Percentiles rank a stretch among this genome's conserved stretches.
Conservation (phyloP, 805 yeast species). For the Suhomyces prunicola region DNA sequence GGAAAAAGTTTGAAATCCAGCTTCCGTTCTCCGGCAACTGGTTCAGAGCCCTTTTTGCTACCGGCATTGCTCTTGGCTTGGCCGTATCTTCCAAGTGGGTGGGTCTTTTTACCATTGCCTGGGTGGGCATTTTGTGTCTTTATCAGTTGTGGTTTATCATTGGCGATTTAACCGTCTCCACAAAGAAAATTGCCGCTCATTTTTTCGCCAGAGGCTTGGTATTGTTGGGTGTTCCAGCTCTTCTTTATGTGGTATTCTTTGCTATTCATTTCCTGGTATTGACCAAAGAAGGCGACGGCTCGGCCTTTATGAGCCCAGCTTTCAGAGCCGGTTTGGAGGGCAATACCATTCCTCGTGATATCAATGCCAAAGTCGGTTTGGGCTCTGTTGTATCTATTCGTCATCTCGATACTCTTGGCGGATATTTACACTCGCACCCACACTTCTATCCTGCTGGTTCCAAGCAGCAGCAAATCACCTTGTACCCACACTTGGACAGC, state of each 20-base stretch:
- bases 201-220: constrained; percentile 48
- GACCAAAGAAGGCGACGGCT: constrained; percentile 63
- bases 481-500: constrained; percentile 73
- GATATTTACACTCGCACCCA: constrained; percentile 79
- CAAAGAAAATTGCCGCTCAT: constrained; percentile 44
- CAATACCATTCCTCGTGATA: constrained; percentile 55
- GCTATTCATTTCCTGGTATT: constrained; percentile 60
- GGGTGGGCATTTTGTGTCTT: constrained; percentile 65
- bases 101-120: constrained; percentile 74
- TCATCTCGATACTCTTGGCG: constrained; percentile 71
- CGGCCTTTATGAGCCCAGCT: constrained; percentile 68
- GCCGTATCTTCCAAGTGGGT: constrained; percentile 82
- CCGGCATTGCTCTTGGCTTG: constrained; percentile 69
- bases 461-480: constrained; percentile 77
- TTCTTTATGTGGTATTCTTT: constrained; percentile 57
- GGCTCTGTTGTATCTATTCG: constrained; percentile 65
- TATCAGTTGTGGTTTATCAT: constrained; percentile 66
- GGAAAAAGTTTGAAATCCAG: constrained; percentile 63
- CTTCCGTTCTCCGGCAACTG: constrained; percentile 58
- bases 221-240: constrained; percentile 56
- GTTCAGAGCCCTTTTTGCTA: constrained; percentile 57
- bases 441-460: constrained; percentile 74
- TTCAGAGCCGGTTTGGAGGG: constrained; percentile 64
- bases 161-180: constrained; percentile 62
- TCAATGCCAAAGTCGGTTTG: constrained; percentile 67